phyloP scores from a whole-genome alignment of 495 filamentous ascomycete genomes.

The Podospora tetraspora region DNA sequence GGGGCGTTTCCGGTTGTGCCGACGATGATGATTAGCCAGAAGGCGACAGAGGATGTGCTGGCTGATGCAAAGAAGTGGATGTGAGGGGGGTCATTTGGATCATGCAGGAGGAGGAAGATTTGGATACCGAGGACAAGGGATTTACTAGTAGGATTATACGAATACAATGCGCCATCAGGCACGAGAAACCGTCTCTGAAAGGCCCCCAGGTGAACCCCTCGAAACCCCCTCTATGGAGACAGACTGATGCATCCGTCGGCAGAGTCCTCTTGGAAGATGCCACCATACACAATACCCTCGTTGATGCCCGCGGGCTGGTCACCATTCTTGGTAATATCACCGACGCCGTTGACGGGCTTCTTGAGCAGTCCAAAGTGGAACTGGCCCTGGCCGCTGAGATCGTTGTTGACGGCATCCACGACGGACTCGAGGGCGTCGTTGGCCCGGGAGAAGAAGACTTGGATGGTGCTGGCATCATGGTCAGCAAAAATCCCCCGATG shows the following conservation, averaged over 20 bases:
- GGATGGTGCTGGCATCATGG: constrained; percentile 11
- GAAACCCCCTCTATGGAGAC: not conserved
- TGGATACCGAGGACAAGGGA: not conserved
- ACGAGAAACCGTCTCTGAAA: not conserved
- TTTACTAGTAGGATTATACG: not conserved
- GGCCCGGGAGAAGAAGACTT: constrained; percentile 41
- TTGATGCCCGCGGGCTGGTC: constrained; percentile 42
- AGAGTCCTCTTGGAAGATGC: constrained; percentile 45
- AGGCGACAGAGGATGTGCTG: constrained; percentile 9
- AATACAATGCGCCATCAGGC: not conserved
- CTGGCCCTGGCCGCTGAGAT: constrained; percentile 46
- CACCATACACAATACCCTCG: constrained; percentile 48
- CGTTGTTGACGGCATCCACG: constrained; percentile 35
- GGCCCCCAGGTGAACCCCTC: no score
- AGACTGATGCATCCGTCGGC: constrained; percentile 8
- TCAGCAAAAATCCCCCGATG: not conserved
- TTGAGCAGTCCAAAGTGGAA: constrained; percentile 50
- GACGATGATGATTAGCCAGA: constrained; percentile 12
- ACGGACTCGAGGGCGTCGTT: constrained; percentile 38
- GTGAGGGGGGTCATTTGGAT: not conserved
- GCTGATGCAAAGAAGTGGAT: constrained; percentile 5
- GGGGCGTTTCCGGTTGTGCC: constrained; percentile 10
- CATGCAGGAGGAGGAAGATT: not conserved
- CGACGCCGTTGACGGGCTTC: constrained; percentile 44
- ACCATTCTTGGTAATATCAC: constrained; percentile 42